Evolutionary conservation across 371 early-diverging fungal species (phyloP), one percentile per base, ranked within the genome.

Genomic region (Mucor piriformis): DNA sequence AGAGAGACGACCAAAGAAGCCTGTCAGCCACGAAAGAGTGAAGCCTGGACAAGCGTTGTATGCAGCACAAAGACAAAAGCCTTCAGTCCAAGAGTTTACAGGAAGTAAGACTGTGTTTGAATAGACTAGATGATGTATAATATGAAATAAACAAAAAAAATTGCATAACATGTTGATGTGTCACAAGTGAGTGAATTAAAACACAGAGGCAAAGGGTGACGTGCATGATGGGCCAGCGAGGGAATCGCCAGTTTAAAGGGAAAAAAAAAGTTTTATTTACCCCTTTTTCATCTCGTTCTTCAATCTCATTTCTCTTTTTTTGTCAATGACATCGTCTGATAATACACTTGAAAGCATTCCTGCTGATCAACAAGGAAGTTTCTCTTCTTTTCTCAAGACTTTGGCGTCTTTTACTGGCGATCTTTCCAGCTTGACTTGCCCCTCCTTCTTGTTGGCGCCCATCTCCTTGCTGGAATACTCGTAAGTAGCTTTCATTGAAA

Each of bases 401-500:
- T 64, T 92, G 24, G 85, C 88, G 23, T 87, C 89, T 25, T 91
- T 91, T 56, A 89, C 92, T 18, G 92, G 92, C 43, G 92, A 92
- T 63, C 80, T 92, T 32, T 89, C 90, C 13, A 79, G 82, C 33
- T 77, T 92, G 48, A 91, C 91, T 3, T 90, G 90, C 64, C 92
- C 92, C 42, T 86, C 91, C 18, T 91, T 91, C 58, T 67, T 92
- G 16, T 70, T 92, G 54, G 87, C 83, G 44, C 89, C 90, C 56
- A 84, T 85, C 59, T 88, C 89, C 53, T 73, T 92, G 52, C 77
- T 90, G 35, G 92, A 92, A 66, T 92, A 92, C 72, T 86, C 88
- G 88, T 86, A 82, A 76, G 85, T 72, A 16, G 13, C 38, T 2
- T 15, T 53, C n/a, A 15, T 4, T 2, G 7, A 6, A 15, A 16